These are phyloP conservation scores for Manihot esculenta DNA, from an alignment of 441 rosid genomes.

Conservation along the genomic window DNA sequence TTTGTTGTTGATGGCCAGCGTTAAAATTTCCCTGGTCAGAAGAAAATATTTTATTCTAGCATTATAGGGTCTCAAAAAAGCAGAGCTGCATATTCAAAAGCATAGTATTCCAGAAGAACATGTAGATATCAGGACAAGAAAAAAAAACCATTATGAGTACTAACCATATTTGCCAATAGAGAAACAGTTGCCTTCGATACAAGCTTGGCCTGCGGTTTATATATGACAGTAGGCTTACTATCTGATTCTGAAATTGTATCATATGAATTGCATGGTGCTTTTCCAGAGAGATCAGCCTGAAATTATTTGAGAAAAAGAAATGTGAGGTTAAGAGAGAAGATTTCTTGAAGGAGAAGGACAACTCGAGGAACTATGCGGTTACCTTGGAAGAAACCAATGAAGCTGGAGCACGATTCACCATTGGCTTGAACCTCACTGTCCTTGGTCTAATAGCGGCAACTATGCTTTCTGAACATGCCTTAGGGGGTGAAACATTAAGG, in stretches of 20 bases:
- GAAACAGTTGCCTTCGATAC: slow-evolving; percentile 74
- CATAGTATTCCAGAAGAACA: background rate
- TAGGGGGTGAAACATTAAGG: slow-evolving; percentile 45
- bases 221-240: slow-evolving; percentile 46
- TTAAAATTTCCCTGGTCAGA: slow-evolving; percentile 51
- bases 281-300: slow-evolving; percentile 46
- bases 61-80: background rate
- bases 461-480: slow-evolving; percentile 36
- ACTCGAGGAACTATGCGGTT: slow-evolving; percentile 11
- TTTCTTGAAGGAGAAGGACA: slow-evolving; percentile 20
- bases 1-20: slow-evolving; percentile 30
- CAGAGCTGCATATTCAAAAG: slow-evolving; percentile 4
- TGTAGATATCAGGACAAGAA: background rate
- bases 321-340: slow-evolving; percentile 16
- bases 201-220: slow-evolving; percentile 83
- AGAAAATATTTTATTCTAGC: slow-evolving; percentile 1
- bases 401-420: slow-evolving; percentile 32
- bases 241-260: slow-evolving; percentile 40
- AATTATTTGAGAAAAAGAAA: slow-evolving; percentile 12
- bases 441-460: slow-evolving; percentile 73
- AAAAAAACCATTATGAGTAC: slow-evolving; percentile 17
- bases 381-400: slow-evolving; percentile 47
- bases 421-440: slow-evolving; percentile 62
- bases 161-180: slow-evolving; percentile 74
- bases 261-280: slow-evolving; percentile 33